phyloP scores from a whole-genome alignment of 305 asterid species.

The Fraxinus latifolia region DNA sequence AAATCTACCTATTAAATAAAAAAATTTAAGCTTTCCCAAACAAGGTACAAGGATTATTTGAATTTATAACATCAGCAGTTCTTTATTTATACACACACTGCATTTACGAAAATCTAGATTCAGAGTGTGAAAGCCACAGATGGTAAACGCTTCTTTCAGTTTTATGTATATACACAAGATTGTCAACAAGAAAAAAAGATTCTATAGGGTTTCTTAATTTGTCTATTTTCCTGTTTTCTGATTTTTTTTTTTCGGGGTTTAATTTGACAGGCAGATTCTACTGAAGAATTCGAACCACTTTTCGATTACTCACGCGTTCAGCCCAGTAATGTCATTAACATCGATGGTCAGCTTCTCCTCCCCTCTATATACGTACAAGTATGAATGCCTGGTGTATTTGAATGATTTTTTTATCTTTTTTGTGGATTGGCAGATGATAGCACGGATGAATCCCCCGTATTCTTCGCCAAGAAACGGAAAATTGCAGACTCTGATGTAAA shows the following conservation, averaged over 20 bases:
- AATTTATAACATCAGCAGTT: not conserved
- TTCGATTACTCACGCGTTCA: slow-evolving; percentile 85
- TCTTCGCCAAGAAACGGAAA: slow-evolving; percentile 47
- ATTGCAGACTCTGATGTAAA: slow-evolving; percentile 39
- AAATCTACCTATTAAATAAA: not conserved
- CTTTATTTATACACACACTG: not conserved
- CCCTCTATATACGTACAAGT: not conserved
- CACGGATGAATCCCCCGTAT: slow-evolving; percentile 46
- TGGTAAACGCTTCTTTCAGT: not conserved
- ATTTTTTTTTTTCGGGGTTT: not conserved
- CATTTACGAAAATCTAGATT: not conserved
- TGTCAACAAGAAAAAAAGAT: not conserved
- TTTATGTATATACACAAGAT: not conserved
- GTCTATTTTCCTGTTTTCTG: not conserved
- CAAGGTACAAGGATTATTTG: not conserved
- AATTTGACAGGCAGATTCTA: slow-evolving; percentile 44
- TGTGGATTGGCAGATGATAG: slow-evolving; percentile 49
- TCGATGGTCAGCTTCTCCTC: slow-evolving; percentile 49
- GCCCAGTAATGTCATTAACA: slow-evolving; percentile 39
- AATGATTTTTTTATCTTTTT: not conserved
- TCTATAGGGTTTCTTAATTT: not conserved
- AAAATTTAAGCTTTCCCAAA: not conserved
- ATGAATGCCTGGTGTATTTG: not conserved
- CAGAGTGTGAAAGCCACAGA: not conserved
- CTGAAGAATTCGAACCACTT: slow-evolving; percentile 88